Base-by-base conservation (phyloP, 208 protist genomes). In the Acanthamoeba culbertsoni region DNA sequence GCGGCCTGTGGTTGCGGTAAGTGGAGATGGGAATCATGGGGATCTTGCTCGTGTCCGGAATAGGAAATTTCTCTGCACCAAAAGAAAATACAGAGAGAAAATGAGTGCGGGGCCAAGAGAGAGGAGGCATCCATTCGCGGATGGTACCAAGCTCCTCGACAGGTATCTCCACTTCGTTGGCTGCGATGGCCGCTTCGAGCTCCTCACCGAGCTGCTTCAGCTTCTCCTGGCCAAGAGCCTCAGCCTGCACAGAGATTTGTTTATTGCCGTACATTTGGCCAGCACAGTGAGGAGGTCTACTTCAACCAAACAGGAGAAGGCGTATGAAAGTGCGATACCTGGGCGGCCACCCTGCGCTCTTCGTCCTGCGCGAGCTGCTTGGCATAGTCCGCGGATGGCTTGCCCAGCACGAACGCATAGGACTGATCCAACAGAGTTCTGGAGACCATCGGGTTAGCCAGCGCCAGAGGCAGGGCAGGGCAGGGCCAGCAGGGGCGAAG, bases 11-110 rank as follows among this genome's bases (percentile, higher is more conserved):
- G 86, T 91, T 91, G 51, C 57, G 43, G 43, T 57, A 68, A 14
- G 94, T 94, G 62, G 40, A 45, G 40, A 92, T 79, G n/a, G 68
- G 91, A 18, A 95, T 93, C n/a, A 86, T 62, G 26, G 68, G 91
- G 20, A 95, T 93, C 43, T 91, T 73, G 45, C n/a, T 63, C 33
- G 82, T 59, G 7, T 82, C 51, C 33, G 94, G 94, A 7, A 95
- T 68, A 23, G 55, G 31, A 28, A 95, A 95, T 23, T 18, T 14
- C 46, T 73, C 73, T 46, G 79, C 6, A 43, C 42, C 23, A 12
- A 14, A 10, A 42, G 6, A 55, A 55, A 8, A 55, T 18, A 55
- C 8, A 55, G 71, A 82, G n/a, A 86, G 6, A 48, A 10, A 79
- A 43, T n/a, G 65, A 43, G 8, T 42, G 65, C 2, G 53, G 53